Base-by-base conservation (phyloP, 768 basidiomycete species). In the Tremella yokohamensis region DNA sequence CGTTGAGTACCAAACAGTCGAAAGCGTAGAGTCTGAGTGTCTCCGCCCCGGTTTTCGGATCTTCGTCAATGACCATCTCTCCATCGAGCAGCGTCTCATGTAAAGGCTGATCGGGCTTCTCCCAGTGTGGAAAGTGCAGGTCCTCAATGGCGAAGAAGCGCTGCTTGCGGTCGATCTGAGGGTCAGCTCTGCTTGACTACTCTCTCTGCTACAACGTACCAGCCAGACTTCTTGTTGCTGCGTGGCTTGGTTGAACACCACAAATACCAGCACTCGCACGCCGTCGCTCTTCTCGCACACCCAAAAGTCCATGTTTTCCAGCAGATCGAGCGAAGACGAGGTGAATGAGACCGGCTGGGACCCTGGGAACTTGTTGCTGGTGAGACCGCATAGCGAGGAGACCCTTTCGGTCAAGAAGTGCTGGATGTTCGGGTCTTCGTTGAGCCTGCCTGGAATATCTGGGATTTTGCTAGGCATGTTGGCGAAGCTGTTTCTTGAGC, bases 241-340 rank as follows among this genome's bases (percentile, higher is more conserved):
- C 80, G 64, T 79, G 79, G 52, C 81, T 66, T 34, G 76, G 67
- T 79, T 87, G 81, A 51, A 86, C 82, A 74, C 82, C 50, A 98
- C 82, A 58, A 94, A 79, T 52, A 98, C 83, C 25, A 99, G 80
- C 40, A 98, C 89, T 37, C 96, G 85, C 52, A 99, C 75, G 12
- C 96, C 96, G 72, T 98, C 96, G 12, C 90, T 94, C 80, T 98
- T 98, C 80, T 99, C 96, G 79, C 92, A 96, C 42, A 99, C 96
- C 94, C 94, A 99, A 77, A 88, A 99, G 73, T 98, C 90, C 79
- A 87, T 83, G 16, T 78, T 79, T 77, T 94, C 90, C 40, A 98
- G 81, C 72, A 87, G 84, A 11, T 81, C 80, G 38, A 98, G 74
- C 70, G 90, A 87, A 49, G 76, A 79, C 11, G 77, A 69, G 4